phyloP scores from a whole-genome alignment of 257 asterid species.

The Gynochthodes officinalis region DNA sequence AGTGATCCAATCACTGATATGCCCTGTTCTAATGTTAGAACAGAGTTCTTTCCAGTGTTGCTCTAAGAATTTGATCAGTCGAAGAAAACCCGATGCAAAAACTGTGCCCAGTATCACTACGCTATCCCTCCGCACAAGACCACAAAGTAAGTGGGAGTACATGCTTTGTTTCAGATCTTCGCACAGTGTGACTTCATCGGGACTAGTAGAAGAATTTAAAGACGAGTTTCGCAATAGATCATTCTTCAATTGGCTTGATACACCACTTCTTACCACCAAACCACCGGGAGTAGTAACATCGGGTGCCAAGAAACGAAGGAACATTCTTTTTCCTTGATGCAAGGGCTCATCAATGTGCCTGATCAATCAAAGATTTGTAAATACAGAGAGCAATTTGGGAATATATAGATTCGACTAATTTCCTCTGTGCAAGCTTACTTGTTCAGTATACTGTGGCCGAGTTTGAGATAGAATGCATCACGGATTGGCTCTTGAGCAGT shows the following conservation, averaged over 20 bases:
- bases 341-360: background rate
- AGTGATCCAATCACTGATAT: conserved; percentile 9
- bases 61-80: background rate
- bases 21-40: background rate
- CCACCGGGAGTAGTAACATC: background rate
- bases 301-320: background rate
- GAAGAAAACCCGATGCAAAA: background rate
- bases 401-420: background rate
- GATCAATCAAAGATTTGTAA: background rate
- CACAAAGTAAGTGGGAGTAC: conserved; percentile 4
- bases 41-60: background rate
- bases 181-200: background rate
- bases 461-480: too few relatives aligned
- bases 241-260: background rate
- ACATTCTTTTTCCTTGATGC: background rate
- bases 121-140: background rate
- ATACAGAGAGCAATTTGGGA: background rate
- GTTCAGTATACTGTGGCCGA: background rate
- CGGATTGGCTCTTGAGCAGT: conserved; percentile 6
- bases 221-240: background rate
- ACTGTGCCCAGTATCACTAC: background rate
- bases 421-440: background rate
- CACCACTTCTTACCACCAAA: background rate
- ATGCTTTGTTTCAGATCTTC: background rate
- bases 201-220: background rate